Evolutionary conservation across 179 eudicot genomes (phyloP).

Genomic region (Silene coronaria): DNA sequence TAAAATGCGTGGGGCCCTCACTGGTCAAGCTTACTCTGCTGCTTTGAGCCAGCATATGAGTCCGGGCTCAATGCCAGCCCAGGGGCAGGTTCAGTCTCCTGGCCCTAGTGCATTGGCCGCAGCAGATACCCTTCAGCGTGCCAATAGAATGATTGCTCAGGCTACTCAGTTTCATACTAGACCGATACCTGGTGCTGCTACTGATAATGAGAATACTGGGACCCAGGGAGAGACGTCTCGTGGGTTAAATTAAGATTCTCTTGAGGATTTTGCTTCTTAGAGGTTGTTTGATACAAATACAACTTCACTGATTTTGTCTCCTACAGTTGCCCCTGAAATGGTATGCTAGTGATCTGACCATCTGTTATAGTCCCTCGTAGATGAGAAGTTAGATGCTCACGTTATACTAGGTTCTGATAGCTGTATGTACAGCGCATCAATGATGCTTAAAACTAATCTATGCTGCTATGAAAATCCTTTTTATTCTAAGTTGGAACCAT

Average conservation of each 20-base stretch:
- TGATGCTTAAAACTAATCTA: background rate
- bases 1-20: conserved; percentile 77
- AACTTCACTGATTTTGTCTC: background rate
- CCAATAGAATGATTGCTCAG: conserved; percentile 25
- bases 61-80: conserved; percentile 49
- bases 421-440: background rate
- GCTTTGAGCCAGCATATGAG: conserved; percentile 55
- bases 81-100: conserved; percentile 43
- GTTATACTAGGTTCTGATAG: background rate
- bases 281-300: background rate
- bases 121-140: conserved; percentile 2
- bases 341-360: background rate
- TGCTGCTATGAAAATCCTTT: background rate
- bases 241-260: conserved; percentile 11
- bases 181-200: background rate
- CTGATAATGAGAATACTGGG: background rate
- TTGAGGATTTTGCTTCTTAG: background rate
- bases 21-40: conserved; percentile 63
- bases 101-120: conserved; percentile 30
- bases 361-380: background rate
- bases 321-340: background rate
- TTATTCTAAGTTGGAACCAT: background rate
- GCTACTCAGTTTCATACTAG: conserved; percentile 16
- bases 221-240: conserved; percentile 2
- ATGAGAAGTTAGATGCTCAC: background rate